Evolutionary conservation across 768 basidiomycete species (phyloP).

Genomic region (Mycena vulgaris): DNA sequence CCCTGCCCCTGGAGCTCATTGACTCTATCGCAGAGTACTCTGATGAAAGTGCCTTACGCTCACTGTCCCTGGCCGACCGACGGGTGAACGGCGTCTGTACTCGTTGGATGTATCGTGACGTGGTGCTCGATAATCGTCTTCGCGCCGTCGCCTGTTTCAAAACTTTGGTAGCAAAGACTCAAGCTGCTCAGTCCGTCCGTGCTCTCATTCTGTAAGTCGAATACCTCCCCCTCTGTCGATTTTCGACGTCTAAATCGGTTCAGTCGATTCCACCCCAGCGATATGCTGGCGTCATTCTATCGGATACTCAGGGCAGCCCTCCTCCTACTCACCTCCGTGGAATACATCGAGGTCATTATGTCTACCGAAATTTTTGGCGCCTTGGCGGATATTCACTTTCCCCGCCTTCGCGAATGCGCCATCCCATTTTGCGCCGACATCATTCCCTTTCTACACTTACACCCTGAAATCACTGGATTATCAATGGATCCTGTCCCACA

Average conservation of each 20-base stretch:
- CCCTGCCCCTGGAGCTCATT: slow-evolving; percentile 3
- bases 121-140: not conserved
- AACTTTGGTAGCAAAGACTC: slow-evolving; percentile 11
- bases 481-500: not conserved
- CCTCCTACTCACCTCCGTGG: not conserved
- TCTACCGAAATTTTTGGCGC: not conserved
- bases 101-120: not conserved
- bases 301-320: not conserved
- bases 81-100: not conserved
- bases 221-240: not conserved
- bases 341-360: not conserved
- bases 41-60: not conserved
- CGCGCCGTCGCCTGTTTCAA: not conserved
- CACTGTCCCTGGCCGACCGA: not conserved
- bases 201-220: not conserved
- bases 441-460: not conserved
- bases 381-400: not conserved
- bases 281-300: not conserved
- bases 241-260: not conserved
- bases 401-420: not conserved
- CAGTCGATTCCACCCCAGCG: not conserved
- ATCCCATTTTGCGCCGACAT: slow-evolving; percentile 3
- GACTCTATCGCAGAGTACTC: not conserved
- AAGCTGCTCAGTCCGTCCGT: not conserved
- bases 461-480: not conserved